Evolutionary conservation across 139 green algal species (phyloP).

Genomic region (Spirogloea muscicola): DNA sequence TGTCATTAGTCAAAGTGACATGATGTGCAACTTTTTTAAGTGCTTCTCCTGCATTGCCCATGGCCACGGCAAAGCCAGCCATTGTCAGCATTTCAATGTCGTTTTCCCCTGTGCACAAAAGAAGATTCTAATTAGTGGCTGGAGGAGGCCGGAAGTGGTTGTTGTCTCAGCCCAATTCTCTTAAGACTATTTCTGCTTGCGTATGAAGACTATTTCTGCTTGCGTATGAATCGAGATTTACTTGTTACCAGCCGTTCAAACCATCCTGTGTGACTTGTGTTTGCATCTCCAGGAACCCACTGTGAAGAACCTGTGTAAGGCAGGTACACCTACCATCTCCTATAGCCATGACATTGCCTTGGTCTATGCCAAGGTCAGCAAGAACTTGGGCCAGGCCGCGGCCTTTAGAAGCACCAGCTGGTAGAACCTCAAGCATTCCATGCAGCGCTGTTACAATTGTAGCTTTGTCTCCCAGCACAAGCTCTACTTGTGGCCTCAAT

Average conservation of each 20-base stretch:
- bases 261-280: too few species aligned
- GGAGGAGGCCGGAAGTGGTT: too few species aligned
- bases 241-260: too few species aligned
- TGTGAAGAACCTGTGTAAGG: too few species aligned
- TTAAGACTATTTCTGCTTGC: too few species aligned
- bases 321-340: conserved; percentile 35
- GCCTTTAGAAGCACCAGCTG: conserved; percentile 14
- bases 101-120: conserved; percentile 75
- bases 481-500: background rate
- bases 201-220: too few species aligned
- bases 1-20: conserved; percentile 63
- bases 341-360: conserved; percentile 13
- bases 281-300: too few species aligned
- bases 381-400: conserved; percentile 12
- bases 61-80: conserved; percentile 78
- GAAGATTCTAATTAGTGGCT: too few species aligned
- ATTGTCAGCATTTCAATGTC: conserved; percentile 73
- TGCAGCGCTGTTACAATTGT: conserved; percentile 15
- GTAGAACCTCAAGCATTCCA: conserved; percentile 36
- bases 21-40: conserved; percentile 48
- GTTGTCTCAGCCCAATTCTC: too few species aligned
- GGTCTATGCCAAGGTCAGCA: background rate
- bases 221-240: too few species aligned
- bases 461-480: background rate
- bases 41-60: conserved; percentile 72